These are phyloP conservation scores for Spongiforma sp. DNA, from an alignment of 1,284 basidiomycete species.

Conservation along the genomic window DNA sequence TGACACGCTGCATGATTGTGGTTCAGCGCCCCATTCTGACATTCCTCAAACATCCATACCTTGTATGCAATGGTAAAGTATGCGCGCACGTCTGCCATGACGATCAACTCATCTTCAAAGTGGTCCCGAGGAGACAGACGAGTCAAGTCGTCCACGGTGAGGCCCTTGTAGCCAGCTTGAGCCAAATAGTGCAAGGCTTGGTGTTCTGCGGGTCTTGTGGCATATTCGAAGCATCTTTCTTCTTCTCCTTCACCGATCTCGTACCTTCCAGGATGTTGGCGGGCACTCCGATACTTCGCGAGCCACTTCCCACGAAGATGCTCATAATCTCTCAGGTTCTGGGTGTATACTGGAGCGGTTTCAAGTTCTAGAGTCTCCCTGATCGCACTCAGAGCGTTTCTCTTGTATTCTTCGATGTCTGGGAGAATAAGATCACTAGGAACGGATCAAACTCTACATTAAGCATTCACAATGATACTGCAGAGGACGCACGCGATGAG, in stretches of 20 bases:
- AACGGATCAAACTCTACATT: background rate
- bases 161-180: constrained; percentile 25
- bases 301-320: constrained; percentile 28
- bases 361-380: constrained; percentile 35
- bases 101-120: constrained; percentile 45
- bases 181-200: constrained; percentile 18
- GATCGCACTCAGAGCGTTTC: constrained; percentile 14
- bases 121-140: constrained; percentile 21
- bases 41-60: constrained; percentile 30
- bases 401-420: constrained; percentile 30
- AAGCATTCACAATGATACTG: background rate
- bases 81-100: constrained; percentile 58
- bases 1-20: constrained; percentile 48
- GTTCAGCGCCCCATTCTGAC: background rate
- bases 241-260: too few species aligned
- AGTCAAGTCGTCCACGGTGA: constrained; percentile 27
- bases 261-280: background rate
- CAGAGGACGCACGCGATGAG: constrained; percentile 34
- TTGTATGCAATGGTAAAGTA: constrained; percentile 57
- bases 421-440: constrained; percentile 26
- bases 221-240: too few species aligned
- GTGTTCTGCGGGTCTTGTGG: background rate
- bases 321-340: constrained; percentile 39
- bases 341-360: constrained; percentile 33
- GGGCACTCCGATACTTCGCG: constrained; percentile 23